A percentile compares a stretch with the other conserved stretches of the same genome.
These are phyloP conservation scores for Pseudocercospora crystallina DNA, from an alignment of 2,329 filamentous ascomycete genomes.

Conservation along the genomic window DNA sequence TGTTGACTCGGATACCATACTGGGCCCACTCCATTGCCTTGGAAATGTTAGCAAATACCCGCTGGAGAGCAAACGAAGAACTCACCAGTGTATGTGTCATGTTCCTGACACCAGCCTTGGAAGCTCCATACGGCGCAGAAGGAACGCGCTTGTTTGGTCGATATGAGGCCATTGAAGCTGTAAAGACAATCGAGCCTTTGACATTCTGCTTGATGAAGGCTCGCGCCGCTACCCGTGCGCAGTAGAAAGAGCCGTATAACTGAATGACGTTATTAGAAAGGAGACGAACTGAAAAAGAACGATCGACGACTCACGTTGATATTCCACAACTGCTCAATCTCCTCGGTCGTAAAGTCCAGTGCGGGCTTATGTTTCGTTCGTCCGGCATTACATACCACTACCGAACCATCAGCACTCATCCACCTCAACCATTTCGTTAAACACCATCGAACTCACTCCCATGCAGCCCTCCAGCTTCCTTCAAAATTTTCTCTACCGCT, in stretches of 20 bases:
- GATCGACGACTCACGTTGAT: slow-evolving; percentile 35
- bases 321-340: slow-evolving; percentile 47
- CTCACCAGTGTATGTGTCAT: slow-evolving; percentile 42
- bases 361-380: slow-evolving; percentile 54
- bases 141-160: slow-evolving; percentile 40
- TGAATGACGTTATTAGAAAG: slow-evolving; percentile 29
- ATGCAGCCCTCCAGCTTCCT: slow-evolving; percentile 46
- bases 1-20: slow-evolving; percentile 32
- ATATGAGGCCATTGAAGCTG: slow-evolving; percentile 49
- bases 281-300: background rate
- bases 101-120: slow-evolving; percentile 44
- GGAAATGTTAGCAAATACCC: slow-evolving; percentile 26
- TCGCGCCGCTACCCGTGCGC: slow-evolving; percentile 43
- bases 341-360: slow-evolving; percentile 51
- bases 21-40: slow-evolving; percentile 41
- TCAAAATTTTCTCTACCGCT: slow-evolving; percentile 48
- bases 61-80: slow-evolving; percentile 16
- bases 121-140: slow-evolving; percentile 42
- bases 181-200: slow-evolving; percentile 50
- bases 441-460: slow-evolving; percentile 34
- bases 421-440: no score
- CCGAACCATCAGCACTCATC: background rate
- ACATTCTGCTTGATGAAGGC: slow-evolving; percentile 48
- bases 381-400: slow-evolving; percentile 52
- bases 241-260: slow-evolving; percentile 48